Evolutionary conservation across 805 yeast genomes (phyloP).

Genomic region (Yarrowia porcina): DNA sequence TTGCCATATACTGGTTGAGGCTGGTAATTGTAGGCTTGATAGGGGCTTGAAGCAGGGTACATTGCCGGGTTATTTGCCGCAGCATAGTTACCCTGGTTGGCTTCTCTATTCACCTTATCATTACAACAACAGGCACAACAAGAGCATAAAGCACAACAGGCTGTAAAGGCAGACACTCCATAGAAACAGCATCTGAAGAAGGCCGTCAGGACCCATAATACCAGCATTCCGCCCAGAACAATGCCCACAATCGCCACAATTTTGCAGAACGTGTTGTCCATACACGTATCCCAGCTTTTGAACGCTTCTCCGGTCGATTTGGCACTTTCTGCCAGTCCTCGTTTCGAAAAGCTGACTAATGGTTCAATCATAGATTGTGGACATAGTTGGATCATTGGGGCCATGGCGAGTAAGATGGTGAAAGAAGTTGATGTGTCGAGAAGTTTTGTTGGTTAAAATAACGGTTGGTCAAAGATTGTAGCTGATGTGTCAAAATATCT

Average conservation of each 20-base stretch:
- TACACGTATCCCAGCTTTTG: slow-evolving; percentile 71
- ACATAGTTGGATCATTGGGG: slow-evolving; percentile 6
- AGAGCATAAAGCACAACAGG: slow-evolving; percentile 55
- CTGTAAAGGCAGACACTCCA: slow-evolving; percentile 51
- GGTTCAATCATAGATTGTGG: neutral
- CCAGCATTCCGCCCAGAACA: slow-evolving; percentile 49
- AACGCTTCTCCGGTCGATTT: slow-evolving; percentile 41
- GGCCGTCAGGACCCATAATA: slow-evolving; percentile 55
- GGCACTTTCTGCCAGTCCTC: slow-evolving; percentile 3
- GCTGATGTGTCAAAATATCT: too few relatives aligned
- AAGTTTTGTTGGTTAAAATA: too few relatives aligned
- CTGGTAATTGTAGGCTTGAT: slow-evolving; percentile 2
- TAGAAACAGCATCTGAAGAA: slow-evolving; percentile 56
- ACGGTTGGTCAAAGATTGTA: too few relatives aligned
- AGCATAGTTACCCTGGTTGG: neutral
- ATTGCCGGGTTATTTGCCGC: slow-evolving; percentile 16
- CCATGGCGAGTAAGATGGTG: neutral
- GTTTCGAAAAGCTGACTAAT: neutral
- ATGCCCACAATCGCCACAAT: slow-evolving; percentile 73
- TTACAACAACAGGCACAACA: slow-evolving; percentile 31
- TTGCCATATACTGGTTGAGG: neutral
- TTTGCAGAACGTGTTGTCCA: slow-evolving; percentile 73
- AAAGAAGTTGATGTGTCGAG: neutral
- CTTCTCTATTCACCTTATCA: neutral
- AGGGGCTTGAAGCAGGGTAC: slow-evolving; percentile 1